Evolutionary conservation across 441 rosid genomes (phyloP), one percentile per base, ranked within the genome.

Genomic region (Gossypium schwendimanii): DNA sequence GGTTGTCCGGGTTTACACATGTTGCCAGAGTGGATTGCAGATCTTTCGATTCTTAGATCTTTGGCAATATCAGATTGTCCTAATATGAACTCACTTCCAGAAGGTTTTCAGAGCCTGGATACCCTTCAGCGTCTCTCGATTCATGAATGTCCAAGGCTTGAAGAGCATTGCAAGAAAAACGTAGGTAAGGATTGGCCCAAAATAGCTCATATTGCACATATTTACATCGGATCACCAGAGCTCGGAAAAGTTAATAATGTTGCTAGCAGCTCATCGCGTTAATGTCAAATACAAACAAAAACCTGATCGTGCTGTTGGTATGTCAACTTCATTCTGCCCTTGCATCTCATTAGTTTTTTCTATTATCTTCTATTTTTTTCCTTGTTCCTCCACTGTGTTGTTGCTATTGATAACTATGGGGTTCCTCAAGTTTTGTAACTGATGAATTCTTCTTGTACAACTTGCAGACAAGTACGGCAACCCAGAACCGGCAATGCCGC

Each of bases 111-210:
- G 14, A 8, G 12, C 9, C 28, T 70, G 15, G 26, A 41, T 11
- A 24, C 70, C 5, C 82, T 73, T 20, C 79, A 72, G n/a, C 73
- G 62, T 59, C 70, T 79, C 28, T 76, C 79, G 4, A 76, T 79
- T 33, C 72, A 68, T 44, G 80, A 66, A 17, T 74, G 80, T 61
- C 78, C 70, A 1, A 8, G 50, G 20, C 63, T 80, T 15, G 72
- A 69, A 33, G 73, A 70, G 45, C n/a, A 59, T 1, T 74, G 72
- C 44, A 61, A 59, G 58, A 53, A 17, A 41, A 26, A 73, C 6
- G 4, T 0, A 10, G 68, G 72, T 9, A 62, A 66, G 20, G 76
- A 71, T 39, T 74, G 80, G 83, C 58, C 49, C 15, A 66, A 80
- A 60, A 71, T 76, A 73, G 44, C 18, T 39, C 75, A 64, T n/a